Conservation (phyloP, 1,139 yeast species). For the Pichia sp. region DNA sequence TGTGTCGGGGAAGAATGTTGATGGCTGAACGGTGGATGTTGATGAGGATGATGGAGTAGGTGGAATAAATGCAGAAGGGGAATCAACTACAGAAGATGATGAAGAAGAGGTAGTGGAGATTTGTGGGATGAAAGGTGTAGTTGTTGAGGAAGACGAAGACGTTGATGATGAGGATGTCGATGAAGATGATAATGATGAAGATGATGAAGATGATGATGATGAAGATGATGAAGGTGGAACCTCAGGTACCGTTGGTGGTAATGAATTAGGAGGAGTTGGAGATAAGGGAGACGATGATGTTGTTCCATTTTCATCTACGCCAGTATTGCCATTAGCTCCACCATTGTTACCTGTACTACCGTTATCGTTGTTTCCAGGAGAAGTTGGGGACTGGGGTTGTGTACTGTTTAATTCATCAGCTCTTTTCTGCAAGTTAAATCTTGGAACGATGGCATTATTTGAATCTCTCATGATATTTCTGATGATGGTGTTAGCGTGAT, state of each 20-base stretch:
- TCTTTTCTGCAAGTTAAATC: constrained; percentile 20
- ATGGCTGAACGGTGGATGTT: constrained; percentile 1
- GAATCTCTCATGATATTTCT: constrained; percentile 19
- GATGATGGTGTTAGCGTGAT: constrained; percentile 17
- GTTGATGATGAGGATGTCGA: background rate
- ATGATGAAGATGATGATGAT: constrained; percentile 1
- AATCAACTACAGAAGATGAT: too few relatives aligned
- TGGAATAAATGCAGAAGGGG: background rate
- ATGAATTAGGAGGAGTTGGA: background rate
- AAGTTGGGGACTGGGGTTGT: background rate
- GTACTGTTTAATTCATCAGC: constrained; percentile 12
- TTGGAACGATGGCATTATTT: constrained; percentile 22
- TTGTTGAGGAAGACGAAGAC: constrained; percentile 2
- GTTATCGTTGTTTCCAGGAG: too few relatives aligned
- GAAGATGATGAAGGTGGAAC: constrained; percentile 1
- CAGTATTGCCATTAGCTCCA: too few relatives aligned
- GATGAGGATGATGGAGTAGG: background rate
- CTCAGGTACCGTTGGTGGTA: background rate
- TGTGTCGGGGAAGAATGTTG: constrained; percentile 4
- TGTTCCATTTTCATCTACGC: constrained; percentile 4
- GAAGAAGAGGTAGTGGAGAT: background rate
- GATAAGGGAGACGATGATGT: constrained; percentile 4
- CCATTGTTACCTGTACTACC: too few relatives aligned
- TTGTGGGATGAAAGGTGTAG: background rate
- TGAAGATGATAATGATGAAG: constrained; percentile 5